Conservation (phyloP, 495 filamentous ascomycete genomes). For the Penicillium macrosclerotiorum region DNA sequence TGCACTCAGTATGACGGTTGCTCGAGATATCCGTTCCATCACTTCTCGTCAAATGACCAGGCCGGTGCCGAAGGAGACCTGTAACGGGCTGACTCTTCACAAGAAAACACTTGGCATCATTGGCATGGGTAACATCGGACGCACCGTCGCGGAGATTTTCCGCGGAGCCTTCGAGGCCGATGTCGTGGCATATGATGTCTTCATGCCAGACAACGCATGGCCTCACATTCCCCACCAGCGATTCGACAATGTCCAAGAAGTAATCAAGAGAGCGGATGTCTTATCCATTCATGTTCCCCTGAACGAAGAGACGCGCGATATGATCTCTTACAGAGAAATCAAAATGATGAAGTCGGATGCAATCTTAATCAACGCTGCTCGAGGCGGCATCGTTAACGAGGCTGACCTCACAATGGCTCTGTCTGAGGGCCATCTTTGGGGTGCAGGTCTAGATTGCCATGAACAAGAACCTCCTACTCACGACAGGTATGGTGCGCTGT, state of each 20-base stretch:
- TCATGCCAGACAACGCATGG: constrained; percentile 29
- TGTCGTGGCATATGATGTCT: constrained; percentile 33
- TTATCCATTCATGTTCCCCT: constrained; percentile 36
- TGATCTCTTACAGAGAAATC: constrained; percentile 50
- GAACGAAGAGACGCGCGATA: constrained; percentile 37
- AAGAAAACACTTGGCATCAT: constrained; percentile 36
- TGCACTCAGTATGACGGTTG: constrained; percentile 28
- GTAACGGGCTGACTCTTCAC: constrained; percentile 30
- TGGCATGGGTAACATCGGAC: constrained; percentile 42
- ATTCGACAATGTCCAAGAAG: constrained; percentile 25
- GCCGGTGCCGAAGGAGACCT: constrained; percentile 29
- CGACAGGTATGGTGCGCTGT: constrained; percentile 24
- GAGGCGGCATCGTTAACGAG: constrained; percentile 60
- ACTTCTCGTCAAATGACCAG: constrained; percentile 26
- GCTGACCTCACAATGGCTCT: constrained; percentile 46
- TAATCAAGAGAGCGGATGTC: constrained; percentile 32
- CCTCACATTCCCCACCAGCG: constrained; percentile 26
- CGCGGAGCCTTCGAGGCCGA: constrained; percentile 30
- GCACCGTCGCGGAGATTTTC: constrained; percentile 34
- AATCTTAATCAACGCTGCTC: constrained; percentile 55
- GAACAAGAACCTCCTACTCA: constrained; percentile 27
- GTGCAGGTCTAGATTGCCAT: constrained; percentile 40
- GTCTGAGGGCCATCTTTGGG: constrained; percentile 45
- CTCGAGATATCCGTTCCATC: constrained; percentile 30
- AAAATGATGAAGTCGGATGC: constrained; percentile 45